phyloP scores from a whole-genome alignment of 2,329 filamentous ascomycete genomes.

The Fusarium dlaminii region DNA sequence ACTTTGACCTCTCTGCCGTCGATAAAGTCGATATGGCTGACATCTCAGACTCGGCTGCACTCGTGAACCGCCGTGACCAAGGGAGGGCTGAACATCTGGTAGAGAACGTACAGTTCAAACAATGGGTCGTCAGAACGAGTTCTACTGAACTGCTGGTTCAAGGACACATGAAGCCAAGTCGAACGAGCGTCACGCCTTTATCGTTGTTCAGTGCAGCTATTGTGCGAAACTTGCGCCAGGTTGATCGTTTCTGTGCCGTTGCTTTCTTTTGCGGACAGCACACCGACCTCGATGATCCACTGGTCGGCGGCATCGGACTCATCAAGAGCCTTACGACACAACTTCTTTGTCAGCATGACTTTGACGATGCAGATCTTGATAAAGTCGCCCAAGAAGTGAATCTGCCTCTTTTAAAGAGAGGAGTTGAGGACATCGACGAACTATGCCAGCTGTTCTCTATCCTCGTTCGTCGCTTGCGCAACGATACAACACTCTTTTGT shows the following conservation, averaged over 20 bases:
- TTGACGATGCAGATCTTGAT: background rate
- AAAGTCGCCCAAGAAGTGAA: background rate
- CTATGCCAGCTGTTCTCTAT: rapidly evolving
- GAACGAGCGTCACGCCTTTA: background rate
- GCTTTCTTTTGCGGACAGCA: background rate
- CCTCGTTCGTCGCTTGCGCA: background rate
- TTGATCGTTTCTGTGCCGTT: background rate
- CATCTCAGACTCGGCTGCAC: background rate
- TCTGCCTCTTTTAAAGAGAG: background rate
- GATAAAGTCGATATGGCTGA: background rate
- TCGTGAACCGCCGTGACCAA: background rate
- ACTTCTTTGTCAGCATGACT: background rate
- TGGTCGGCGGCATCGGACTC: rapidly evolving
- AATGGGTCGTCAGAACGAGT: background rate
- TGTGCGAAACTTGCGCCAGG: background rate
- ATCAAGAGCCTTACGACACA: background rate
- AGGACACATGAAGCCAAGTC: background rate
- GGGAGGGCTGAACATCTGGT: background rate
- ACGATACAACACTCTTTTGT: background rate
- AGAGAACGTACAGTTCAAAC: background rate
- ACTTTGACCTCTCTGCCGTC: background rate
- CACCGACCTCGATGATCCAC: background rate
- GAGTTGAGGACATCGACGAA: rapidly evolving
- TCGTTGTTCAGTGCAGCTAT: background rate
- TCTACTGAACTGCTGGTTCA: background rate